phyloP scores from a whole-genome alignment of 768 basidiomycete genomes.

The Tubosaeta sp. region DNA sequence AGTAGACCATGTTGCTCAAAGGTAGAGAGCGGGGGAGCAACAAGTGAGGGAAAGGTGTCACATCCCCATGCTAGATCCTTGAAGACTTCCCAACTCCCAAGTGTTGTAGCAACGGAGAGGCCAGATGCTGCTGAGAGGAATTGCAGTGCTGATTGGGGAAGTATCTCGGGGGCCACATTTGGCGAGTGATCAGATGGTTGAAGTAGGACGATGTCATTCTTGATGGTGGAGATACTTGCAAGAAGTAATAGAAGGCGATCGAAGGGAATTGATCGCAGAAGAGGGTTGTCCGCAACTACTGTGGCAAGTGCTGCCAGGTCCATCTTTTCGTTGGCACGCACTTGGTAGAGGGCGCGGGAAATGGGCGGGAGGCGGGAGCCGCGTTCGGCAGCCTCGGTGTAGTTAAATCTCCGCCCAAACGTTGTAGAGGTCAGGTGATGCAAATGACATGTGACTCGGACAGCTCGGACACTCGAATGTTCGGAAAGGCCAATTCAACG shows the following conservation, averaged over 20 bases:
- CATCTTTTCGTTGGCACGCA: not conserved
- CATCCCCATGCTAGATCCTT: not conserved
- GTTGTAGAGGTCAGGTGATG: not conserved
- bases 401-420: not conserved
- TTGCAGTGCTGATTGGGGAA: not conserved
- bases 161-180: not conserved
- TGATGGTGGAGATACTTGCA: not conserved
- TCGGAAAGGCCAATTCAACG: not conserved
- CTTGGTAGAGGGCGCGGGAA: not conserved
- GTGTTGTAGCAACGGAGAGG: not conserved
- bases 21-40: not conserved
- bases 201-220: slow-evolving; percentile 1
- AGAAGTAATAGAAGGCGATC: not conserved
- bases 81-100: not conserved
- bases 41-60: not conserved
- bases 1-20: not conserved
- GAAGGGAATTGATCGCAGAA: not conserved
- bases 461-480: not conserved
- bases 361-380: not conserved
- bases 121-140: slow-evolving; percentile 1
- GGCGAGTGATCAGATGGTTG: not conserved
- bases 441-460: not conserved
- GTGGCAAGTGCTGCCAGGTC: not conserved
- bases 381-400: not conserved
- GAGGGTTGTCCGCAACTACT: not conserved